Evolutionary conservation across 768 basidiomycete species (phyloP).

Genomic region (Boletus patriciae): DNA sequence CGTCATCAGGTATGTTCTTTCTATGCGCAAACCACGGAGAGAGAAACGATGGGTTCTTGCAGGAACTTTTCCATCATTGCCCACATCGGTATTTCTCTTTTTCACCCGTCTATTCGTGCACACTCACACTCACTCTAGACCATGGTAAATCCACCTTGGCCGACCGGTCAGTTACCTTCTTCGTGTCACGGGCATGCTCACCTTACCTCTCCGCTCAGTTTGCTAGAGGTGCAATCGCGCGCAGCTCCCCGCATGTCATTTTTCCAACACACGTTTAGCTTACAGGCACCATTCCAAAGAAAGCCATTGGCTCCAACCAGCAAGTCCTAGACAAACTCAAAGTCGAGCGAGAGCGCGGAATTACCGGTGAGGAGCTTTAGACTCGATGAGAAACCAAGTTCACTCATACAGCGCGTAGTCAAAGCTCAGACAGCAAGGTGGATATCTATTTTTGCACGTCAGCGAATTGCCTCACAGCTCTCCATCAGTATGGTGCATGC

Average conservation of each 20-base stretch:
- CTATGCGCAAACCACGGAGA: neutral
- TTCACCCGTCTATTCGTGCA: neutral
- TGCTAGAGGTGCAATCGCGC: conserved; percentile 60
- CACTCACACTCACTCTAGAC: conserved; percentile 45
- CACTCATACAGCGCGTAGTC: conserved; percentile 45
- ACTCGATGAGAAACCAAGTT: neutral
- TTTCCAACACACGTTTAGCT: conserved; percentile 49
- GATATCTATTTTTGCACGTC: neutral
- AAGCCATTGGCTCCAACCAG: conserved; percentile 64
- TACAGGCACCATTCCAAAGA: conserved; percentile 81
- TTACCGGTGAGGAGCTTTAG: conserved; percentile 61
- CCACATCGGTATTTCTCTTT: conserved; percentile 67
- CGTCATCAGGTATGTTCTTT: conserved; percentile 54
- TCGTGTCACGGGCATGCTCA: neutral
- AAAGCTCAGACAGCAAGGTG: conserved; percentile 95
- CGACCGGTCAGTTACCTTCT: conserved; percentile 57
- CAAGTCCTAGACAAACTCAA: conserved; percentile 93
- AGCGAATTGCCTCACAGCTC: conserved; percentile 4
- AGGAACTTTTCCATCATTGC: conserved; percentile 97
- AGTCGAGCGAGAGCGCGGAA: conserved; percentile 95
- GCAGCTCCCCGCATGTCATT: neutral
- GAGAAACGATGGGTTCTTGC: neutral
- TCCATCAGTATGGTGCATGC: conserved; percentile 72
- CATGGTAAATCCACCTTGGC: conserved; percentile 96
- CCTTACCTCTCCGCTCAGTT: conserved; percentile 39